These are phyloP conservation scores for Boletus rufocinnamomeus DNA, from an alignment of 768 basidiomycete species.

Conservation along the genomic window DNA sequence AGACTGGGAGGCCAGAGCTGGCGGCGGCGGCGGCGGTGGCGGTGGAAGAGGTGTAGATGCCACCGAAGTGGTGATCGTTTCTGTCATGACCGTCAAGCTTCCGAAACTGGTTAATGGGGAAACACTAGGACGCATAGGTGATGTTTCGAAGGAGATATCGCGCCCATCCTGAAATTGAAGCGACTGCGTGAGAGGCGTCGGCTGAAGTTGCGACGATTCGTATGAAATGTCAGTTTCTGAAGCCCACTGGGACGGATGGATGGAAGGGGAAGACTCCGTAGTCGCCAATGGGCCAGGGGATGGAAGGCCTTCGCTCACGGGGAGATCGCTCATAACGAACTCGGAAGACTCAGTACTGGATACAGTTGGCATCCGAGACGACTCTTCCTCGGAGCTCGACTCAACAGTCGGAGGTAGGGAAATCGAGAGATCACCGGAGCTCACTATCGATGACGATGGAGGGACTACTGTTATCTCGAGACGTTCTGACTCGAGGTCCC, in stretches of 20 bases:
- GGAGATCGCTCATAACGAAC: constrained; percentile 29
- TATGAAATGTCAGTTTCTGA: constrained; percentile 68
- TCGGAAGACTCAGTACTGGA: constrained; percentile 46
- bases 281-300: constrained; percentile 38
- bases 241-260: constrained; percentile 55
- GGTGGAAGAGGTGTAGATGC: constrained; percentile 11
- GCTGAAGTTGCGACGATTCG: constrained; percentile 72
- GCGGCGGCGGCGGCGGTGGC: neutral
- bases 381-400: constrained; percentile 33
- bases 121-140: constrained; percentile 65
- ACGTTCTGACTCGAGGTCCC: constrained; percentile 25
- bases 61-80: constrained; percentile 32
- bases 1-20: constrained; percentile 26
- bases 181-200: constrained; percentile 64
- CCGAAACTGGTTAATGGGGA: constrained; percentile 36
- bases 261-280: constrained; percentile 41
- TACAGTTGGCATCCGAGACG: constrained; percentile 39
- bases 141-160: constrained; percentile 74
- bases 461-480: constrained; percentile 10
- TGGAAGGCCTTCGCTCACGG: constrained; percentile 32
- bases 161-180: constrained; percentile 54
- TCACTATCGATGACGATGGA: constrained; percentile 20
- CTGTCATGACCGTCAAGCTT: constrained; percentile 38
- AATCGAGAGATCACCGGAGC: constrained; percentile 25
- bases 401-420: constrained; percentile 36